phyloP scores from a whole-genome alignment of 208 protist genomes.

The Trypanosoma brucei region DNA sequence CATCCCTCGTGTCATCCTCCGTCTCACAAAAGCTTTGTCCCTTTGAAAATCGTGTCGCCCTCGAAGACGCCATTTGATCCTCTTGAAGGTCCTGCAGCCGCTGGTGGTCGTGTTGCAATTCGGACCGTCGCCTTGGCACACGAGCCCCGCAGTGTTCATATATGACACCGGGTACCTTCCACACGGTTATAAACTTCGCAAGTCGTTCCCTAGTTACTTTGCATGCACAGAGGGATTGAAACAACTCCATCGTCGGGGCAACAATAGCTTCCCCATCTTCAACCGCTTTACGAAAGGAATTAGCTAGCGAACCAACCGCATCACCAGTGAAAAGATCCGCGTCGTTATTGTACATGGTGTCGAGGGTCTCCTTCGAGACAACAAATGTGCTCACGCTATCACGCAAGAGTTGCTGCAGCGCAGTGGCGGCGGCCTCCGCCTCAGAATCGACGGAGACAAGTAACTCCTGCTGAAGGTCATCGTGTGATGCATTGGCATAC shows the following conservation, averaged over 20 bases:
- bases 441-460: conserved; percentile 34
- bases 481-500: conserved; percentile 38
- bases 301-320: conserved; percentile 59
- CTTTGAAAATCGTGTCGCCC: neutral
- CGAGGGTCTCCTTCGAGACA: conserved; percentile 76
- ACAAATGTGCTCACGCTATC: conserved; percentile 85
- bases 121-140: conserved; percentile 29
- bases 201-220: conserved; percentile 57
- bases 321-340: conserved; percentile 75
- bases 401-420: conserved; percentile 75
- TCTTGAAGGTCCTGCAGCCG: conserved; percentile 6
- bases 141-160: conserved; percentile 71
- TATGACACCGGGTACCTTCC: conserved; percentile 64
- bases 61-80: neutral
- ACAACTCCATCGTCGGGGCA: conserved; percentile 52
- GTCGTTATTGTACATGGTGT: conserved; percentile 64
- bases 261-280: conserved; percentile 51
- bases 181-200: conserved; percentile 66
- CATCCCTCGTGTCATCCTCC: conserved; percentile 11
- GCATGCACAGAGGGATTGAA: conserved; percentile 42
- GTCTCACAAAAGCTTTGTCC: neutral
- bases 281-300: conserved; percentile 40
- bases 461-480: conserved; percentile 36
- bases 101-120: neutral
- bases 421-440: conserved; percentile 37